Base-by-base conservation (phyloP, 2,329 filamentous ascomycete genomes). In the Exophiala dermatitidis region DNA sequence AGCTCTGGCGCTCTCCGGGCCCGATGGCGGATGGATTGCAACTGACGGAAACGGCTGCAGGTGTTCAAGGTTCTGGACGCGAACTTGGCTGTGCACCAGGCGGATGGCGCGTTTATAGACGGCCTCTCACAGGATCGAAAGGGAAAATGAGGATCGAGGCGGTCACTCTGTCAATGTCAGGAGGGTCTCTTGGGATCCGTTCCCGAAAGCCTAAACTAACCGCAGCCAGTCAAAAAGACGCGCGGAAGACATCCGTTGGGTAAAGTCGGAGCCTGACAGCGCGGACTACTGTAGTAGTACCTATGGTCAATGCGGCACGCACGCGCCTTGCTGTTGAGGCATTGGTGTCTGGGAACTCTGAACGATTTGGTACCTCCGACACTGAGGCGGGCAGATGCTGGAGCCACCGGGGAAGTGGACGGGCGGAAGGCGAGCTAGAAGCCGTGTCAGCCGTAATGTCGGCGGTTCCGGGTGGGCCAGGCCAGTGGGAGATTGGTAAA, bases 181-280 rank as follows among this genome's bases (percentile, higher is more conserved):
- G 40, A 37, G 12, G 31, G 31, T 29, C 10, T n/a, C 19, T 7
- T 43, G 42, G 46, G 46, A 50, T 42, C 43, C 48, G 55, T 30
- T 41, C 43, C 51, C 55, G 43, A 46, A 54, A 57, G 44, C 47
- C 52, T 52, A 57, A 57, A 54, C 38, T 48, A 46, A 49, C 47
- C 32, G 48, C 37, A 38, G 44, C 55, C 51, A 52, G 55, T 54
- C 36, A 49, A 41, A 19, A 44, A 36, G 38, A 47, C 31, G 48
- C 48, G 52, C 52, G 52, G 48, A 48, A 41, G 44, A 47, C 31
- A 43, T 47, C 52, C 52, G 52, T 54, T 54, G 53, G 48, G 53
- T 49, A 40, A 52, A 52, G 50, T 36, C 50, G 49, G 52, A 54
- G 41, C 40, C 34, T 48, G 49, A 42, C 30, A 48, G n/a, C 37